Evolutionary conservation across 2,329 filamentous ascomycete genomes (phyloP).

Genomic region (Lasiodiplodia gonubiensis): DNA sequence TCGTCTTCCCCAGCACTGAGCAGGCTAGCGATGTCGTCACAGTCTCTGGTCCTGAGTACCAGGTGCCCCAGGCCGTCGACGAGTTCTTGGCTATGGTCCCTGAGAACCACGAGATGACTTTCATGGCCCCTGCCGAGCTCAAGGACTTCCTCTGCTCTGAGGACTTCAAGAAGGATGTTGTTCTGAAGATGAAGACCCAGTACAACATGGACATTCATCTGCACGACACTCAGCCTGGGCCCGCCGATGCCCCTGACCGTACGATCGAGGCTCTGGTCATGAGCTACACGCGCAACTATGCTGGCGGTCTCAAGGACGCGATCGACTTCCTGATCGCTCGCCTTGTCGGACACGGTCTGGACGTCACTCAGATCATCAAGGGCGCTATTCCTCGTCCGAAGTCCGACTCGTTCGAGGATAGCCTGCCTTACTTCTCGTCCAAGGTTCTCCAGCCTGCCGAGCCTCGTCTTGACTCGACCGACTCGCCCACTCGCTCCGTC

Average conservation of each 20-base stretch:
- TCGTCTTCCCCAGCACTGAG: constrained; percentile 96
- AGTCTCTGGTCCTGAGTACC: constrained; percentile 95
- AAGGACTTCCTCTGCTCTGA: constrained; percentile 81
- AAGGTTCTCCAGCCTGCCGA: constrained; percentile 95
- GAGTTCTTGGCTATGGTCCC: constrained; percentile 98
- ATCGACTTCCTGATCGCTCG: constrained; percentile 91
- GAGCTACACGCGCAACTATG: constrained; percentile 93
- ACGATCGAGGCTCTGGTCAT: constrained; percentile 53
- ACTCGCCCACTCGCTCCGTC: constrained; percentile 84
- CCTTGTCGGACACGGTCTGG: constrained; percentile 86
- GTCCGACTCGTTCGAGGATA: constrained; percentile 98
- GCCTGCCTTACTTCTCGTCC: constrained; percentile 93
- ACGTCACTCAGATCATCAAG: constrained; percentile 78
- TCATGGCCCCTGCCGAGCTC: constrained; percentile 76
- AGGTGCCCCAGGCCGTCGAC: constrained; percentile 95
- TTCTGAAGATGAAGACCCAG: constrained; percentile 84
- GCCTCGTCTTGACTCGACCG: constrained; percentile 72
- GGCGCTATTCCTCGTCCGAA: constrained; percentile 97
- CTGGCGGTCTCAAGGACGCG: constrained; percentile 90
- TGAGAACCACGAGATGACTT: constrained; percentile 88
- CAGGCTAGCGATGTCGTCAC: constrained; percentile 95
- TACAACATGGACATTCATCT: constrained; percentile 89
- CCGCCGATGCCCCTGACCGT: constrained; percentile 48
- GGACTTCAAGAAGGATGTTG: constrained; percentile 79
- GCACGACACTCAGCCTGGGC: constrained; percentile 56